phyloP scores from a whole-genome alignment of 805 yeast species.

The Lachancea sp. region DNA sequence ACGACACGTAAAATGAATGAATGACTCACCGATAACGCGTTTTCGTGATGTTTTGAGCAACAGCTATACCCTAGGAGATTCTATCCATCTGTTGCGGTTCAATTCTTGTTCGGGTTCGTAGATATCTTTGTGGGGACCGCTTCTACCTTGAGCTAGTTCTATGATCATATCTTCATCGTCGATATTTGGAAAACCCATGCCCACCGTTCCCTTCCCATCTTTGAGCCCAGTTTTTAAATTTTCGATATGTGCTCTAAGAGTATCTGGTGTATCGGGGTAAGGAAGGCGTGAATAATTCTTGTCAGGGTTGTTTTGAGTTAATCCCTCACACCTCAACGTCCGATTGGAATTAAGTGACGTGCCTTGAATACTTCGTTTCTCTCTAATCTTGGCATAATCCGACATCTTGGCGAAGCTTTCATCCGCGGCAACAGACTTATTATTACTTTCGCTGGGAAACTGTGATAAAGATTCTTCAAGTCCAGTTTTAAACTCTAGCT shows the following conservation, averaged over 20 bases:
- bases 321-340: conserved; percentile 3
- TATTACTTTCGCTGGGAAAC: conserved; percentile 3
- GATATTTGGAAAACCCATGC: neutral
- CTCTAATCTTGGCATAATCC: neutral
- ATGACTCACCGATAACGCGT: neutral
- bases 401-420: neutral
- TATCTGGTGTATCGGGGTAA: conserved; percentile 4
- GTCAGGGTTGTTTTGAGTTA: neutral
- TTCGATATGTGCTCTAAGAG: conserved; percentile 3
- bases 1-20: neutral
- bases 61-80: conserved; percentile 6
- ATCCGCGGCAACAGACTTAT: neutral
- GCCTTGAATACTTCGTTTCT: neutral
- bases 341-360: conserved; percentile 4
- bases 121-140: neutral
- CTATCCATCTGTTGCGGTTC: conserved; percentile 19
- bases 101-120: conserved; percentile 17
- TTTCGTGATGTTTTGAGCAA: conserved; percentile 5
- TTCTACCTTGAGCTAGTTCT: neutral
- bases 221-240: neutral
- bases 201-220: neutral
- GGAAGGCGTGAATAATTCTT: neutral
- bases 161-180: conserved; percentile 2
- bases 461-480: conserved; percentile 10
- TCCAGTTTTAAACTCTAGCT: conserved; percentile 8